Evolutionary conservation across 23 red algal genomes (phyloP).

Genomic region (Gracilaria vermiculophylla): DNA sequence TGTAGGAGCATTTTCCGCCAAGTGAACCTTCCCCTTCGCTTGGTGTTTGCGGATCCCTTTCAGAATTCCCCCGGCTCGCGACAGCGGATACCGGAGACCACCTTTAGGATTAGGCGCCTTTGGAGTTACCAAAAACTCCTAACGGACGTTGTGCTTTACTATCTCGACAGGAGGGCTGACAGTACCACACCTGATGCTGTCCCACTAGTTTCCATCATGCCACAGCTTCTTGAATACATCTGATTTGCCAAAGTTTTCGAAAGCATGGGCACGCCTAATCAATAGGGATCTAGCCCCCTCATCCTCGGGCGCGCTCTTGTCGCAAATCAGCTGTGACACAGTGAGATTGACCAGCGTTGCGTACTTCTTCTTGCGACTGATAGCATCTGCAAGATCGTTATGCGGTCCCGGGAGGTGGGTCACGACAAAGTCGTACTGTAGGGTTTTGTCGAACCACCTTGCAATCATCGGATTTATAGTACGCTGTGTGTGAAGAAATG

Average conservation of each 20-base stretch:
- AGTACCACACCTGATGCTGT: too few species aligned
- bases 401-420: not conserved
- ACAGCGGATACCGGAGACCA: too few species aligned
- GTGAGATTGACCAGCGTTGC: not conserved
- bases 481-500: not conserved
- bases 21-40: too few species aligned
- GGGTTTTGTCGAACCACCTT: not conserved
- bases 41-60: too few species aligned
- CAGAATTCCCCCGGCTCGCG: too few species aligned
- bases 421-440: not conserved
- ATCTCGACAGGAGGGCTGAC: too few species aligned
- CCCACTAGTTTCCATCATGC: not conserved
- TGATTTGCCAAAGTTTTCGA: not conserved
- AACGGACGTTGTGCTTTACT: too few species aligned
- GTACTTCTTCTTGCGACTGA: not conserved
- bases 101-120: too few species aligned
- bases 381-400: not conserved
- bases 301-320: not conserved
- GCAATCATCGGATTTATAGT: not conserved
- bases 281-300: not conserved
- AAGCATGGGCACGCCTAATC: not conserved
- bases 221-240: not conserved
- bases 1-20: too few species aligned
- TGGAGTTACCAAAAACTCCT: too few species aligned
- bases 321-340: not conserved